Base-by-base conservation (phyloP, 805 yeast species). In the Pichia eremophila region DNA sequence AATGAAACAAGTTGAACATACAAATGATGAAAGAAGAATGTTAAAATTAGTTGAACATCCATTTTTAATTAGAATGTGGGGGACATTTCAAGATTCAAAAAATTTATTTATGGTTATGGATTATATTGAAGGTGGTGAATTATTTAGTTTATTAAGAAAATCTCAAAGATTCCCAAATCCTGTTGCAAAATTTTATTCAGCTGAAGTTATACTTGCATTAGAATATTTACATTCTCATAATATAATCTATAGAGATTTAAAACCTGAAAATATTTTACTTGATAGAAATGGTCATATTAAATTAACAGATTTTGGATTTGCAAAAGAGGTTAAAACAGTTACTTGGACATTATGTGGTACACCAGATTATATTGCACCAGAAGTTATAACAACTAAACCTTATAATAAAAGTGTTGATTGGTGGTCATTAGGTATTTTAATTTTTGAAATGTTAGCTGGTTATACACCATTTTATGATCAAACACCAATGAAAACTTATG, bases 261-360 rank as follows among this genome's bases (percentile, higher is more conserved):
- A 78, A 57, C 83, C 83, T 0, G 83, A 78, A 61, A 78, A 78
- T 57, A 77, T 78, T 44, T 64, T 78, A 50, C 64, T 78, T 50
- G 81, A 77, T 57, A 68, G 79, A 49, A 75, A 76, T 51, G 83
- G 83, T 3, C 83, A 78, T 57, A 76, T 78, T 52, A 78, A 78
- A 54, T 63, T 78, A 44, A 77, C 83, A 0, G 83, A 78, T 60
- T 78, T 78, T 59, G 83, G 83, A 6, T 78, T 78, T 59, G 83
- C 83, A 41, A 78, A 78, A 58, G 82, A 77, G 56, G 82, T 78
- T 37, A 66, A 64, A 52, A 77, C 78, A 36, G 80, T 75, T 18
- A 78, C 83, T 8, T 78, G 76, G 68, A 78, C 83, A 1, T 70
- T 78, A 51, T 78, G 83, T 62, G 83, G 83, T 43, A 78, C 83